These are phyloP conservation scores for Didymella glomerata DNA, from an alignment of 2,329 filamentous ascomycete genomes.

Conservation along the genomic window DNA sequence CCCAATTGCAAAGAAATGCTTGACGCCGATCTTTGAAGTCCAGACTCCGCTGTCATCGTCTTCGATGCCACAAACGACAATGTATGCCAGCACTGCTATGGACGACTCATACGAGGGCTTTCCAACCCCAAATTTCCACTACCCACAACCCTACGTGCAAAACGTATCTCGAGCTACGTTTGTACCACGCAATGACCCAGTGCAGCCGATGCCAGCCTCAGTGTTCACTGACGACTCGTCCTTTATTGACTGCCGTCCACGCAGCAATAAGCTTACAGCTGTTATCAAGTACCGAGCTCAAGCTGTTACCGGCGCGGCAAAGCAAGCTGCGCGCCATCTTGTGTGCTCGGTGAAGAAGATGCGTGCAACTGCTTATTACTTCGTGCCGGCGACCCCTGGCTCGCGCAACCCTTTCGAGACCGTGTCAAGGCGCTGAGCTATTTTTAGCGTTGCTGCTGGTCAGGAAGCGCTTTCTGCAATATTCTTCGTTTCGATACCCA, in stretches of 20 bases:
- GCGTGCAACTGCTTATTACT: not conserved
- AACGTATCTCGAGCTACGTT: not conserved
- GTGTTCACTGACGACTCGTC: not conserved
- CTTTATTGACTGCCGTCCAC: not conserved
- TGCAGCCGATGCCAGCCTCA: not conserved
- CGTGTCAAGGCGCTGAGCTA: not conserved
- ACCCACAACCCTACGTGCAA: not conserved
- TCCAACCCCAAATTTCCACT: not conserved
- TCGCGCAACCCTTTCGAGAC: conserved; percentile 2
- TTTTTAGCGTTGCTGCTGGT: not conserved
- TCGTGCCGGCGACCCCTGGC: not conserved
- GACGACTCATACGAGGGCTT: not conserved
- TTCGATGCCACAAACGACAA: not conserved
- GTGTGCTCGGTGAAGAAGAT: not conserved
- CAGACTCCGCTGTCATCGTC: not conserved
- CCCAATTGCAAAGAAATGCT: not conserved
- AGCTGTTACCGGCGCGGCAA: not conserved
- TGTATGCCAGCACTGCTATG: not conserved
- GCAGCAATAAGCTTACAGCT: not conserved
- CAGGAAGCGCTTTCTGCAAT: not conserved
- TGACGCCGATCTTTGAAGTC: not conserved
- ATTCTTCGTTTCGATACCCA: not conserved
- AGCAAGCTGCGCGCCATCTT: not conserved
- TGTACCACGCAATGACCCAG: not conserved
- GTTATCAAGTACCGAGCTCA: not conserved